Base-by-base conservation (phyloP, 1,284 basidiomycete species). In the Malassezia sp. region DNA sequence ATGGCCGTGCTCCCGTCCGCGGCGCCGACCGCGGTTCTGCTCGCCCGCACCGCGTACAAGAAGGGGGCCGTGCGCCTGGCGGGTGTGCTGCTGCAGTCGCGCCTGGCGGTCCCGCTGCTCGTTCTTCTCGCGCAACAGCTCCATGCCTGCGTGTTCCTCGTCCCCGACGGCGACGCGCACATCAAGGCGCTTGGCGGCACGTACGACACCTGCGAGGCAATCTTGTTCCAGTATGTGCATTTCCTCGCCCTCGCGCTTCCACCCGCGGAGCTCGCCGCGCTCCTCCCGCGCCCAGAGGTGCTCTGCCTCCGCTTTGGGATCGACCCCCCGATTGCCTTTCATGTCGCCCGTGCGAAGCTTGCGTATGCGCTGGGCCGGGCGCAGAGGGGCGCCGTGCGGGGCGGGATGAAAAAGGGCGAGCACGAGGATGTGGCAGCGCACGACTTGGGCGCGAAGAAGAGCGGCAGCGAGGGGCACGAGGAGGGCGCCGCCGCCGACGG, bases 21-120 rank as follows among this genome's bases (percentile, higher is more conserved):
- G 17, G 18, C 28, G 4, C 48, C 48, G 6, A 42, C 48, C n/a
- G 84, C 85, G 1, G 56, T 58, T 45, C 75, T 74, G 7, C 73
- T 72, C 12, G 62, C 67, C 12, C 58, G 65, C 12, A 37, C 45
- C 17, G 47, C 52, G 14, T 59, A 60, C 34, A 53, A 55, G 9
- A 52, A 56, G 26, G 55, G 52, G 21, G 65, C 60, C 12, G 52
- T 50, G 35, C 52, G 63, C 12, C 44, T 70, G 15, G 49, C 65
- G 18, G 33, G 39, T 6, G 54, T 59, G 1, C 50, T 68, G 3
- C 23, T 41, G 7, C 34, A 55, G 15, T 63, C 57, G 42, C 52
- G 54, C 20, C 49, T 70, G 15, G 56, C 56, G 2, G 46, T 67
- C 4, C 63, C 67, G 3, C 53, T 68, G 7, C 54, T 70, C 12